Percentiles rank a stretch among this genome's conserved stretches.
Conservation (phyloP, 2,329 filamentous ascomycete species). For the Penicillium palitans region DNA sequence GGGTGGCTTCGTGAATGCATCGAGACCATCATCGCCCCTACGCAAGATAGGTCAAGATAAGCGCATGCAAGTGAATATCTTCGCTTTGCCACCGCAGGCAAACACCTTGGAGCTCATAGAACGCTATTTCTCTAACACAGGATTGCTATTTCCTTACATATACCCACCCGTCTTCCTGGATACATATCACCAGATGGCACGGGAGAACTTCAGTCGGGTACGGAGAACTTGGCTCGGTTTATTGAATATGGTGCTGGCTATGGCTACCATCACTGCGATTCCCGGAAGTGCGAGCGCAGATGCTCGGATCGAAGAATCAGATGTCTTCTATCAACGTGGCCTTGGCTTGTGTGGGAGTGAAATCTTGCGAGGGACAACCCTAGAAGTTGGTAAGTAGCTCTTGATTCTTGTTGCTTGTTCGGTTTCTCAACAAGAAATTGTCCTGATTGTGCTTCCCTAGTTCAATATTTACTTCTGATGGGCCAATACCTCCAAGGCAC, state of each 20-base stretch:
- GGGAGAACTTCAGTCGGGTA: slow-evolving; percentile 23
- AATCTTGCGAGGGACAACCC: slow-evolving; percentile 22
- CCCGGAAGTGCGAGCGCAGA: slow-evolving; percentile 12
- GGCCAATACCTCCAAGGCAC: slow-evolving; percentile 57
- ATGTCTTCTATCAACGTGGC: slow-evolving; percentile 25
- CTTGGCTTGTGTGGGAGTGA: slow-evolving; percentile 24
- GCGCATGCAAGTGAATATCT: slow-evolving; percentile 7
- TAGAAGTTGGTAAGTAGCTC: slow-evolving; percentile 26
- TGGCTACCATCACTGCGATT: slow-evolving; percentile 23
- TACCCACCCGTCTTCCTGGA: slow-evolving; percentile 28
- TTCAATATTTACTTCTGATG: slow-evolving; percentile 53
- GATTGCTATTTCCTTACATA: slow-evolving; percentile 34
- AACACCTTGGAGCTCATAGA: slow-evolving; percentile 22
- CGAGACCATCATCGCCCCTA: slow-evolving; percentile 17
- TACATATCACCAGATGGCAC: slow-evolving; percentile 25
- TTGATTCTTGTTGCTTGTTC: neutral
- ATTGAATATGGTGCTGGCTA: slow-evolving; percentile 34
- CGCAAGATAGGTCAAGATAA: neutral
- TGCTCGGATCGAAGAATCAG: slow-evolving; percentile 14
- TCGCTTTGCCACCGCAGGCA: slow-evolving; percentile 14
- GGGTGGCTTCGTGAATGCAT: slow-evolving; percentile 23
- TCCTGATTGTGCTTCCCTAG: slow-evolving; percentile 23
- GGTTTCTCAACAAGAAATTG: neutral
- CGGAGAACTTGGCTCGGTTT: slow-evolving; percentile 35
- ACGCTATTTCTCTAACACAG: slow-evolving; percentile 29